Percentiles rank a stretch among this genome's conserved stretches.
phyloP scores from a whole-genome alignment of 192 early-diverging fungal genomes.

The Entomortierella chlamydospora region DNA sequence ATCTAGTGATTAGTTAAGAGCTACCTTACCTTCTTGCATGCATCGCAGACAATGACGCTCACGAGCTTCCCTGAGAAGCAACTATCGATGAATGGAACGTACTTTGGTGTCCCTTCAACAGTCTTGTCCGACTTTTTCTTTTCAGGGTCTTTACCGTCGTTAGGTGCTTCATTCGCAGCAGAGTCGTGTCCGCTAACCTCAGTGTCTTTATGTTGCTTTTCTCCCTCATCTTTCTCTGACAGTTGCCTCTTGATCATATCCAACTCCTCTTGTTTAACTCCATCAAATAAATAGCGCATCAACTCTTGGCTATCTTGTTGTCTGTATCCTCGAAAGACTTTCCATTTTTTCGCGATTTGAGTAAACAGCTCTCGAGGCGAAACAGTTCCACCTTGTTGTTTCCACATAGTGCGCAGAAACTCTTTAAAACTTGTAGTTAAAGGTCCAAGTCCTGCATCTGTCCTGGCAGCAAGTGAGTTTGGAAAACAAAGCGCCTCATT shows the following conservation, averaged over 20 bases:
- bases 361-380: conserved; percentile 68
- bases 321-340: conserved; percentile 64
- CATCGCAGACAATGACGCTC: conserved; percentile 77
- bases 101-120: conserved; percentile 5
- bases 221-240: conserved; percentile 16
- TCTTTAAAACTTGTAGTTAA: conserved; percentile 50
- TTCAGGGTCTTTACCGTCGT: background rate
- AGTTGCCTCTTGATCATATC: conserved; percentile 44
- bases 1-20: background rate
- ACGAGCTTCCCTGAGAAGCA: conserved; percentile 77
- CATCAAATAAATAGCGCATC: conserved; percentile 74
- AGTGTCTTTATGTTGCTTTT: background rate
- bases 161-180: background rate
- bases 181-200: background rate
- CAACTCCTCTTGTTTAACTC: conserved; percentile 68
- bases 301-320: conserved; percentile 84
- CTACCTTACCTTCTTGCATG: conserved; percentile 63
- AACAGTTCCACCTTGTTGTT: conserved; percentile 51
- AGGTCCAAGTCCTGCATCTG: conserved; percentile 26
- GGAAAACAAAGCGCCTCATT: background rate
- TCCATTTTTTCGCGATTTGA: conserved; percentile 64
- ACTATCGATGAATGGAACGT: conserved; percentile 68
- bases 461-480: conserved; percentile 31
- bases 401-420: conserved; percentile 56
- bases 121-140: background rate